Percentiles rank a stretch among this genome's conserved stretches.
Evolutionary conservation across 768 basidiomycete genomes (phyloP).

Genomic region (Pleurotus eryngii): DNA sequence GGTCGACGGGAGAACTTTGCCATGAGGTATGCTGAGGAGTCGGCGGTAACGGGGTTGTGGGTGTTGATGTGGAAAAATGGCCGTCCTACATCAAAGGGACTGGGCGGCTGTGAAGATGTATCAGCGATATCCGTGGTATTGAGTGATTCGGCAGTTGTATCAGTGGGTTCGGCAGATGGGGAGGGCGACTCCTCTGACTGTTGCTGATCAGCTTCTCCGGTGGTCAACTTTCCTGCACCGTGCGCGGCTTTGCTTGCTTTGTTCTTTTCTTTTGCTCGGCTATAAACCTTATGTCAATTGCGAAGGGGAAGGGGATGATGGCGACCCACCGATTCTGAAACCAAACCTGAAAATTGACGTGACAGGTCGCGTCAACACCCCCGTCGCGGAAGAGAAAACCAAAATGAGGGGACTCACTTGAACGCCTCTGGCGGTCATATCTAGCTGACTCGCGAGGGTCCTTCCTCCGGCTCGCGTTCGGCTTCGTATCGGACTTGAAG

Average conservation of each 20-base stretch:
- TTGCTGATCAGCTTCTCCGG: constrained; percentile 9
- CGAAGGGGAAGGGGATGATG: constrained; percentile 7
- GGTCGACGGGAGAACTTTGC: constrained; percentile 34
- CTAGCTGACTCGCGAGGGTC: constrained; percentile 76
- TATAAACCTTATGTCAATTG: constrained; percentile 22
- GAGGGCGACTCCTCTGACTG: constrained; percentile 11
- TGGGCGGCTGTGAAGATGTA: constrained; percentile 5
- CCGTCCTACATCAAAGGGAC: constrained; percentile 1
- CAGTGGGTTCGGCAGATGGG: constrained; percentile 14
- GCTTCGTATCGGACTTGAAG: constrained; percentile 88
- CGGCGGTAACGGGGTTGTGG: background rate
- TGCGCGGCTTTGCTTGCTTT: constrained; percentile 46
- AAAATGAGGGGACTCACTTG: constrained; percentile 57
- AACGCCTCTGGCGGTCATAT: constrained; percentile 92
- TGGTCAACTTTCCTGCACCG: constrained; percentile 29
- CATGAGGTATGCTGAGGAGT: constrained; percentile 24
- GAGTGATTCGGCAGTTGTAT: background rate
- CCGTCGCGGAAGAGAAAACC: background rate
- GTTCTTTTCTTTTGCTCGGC: constrained; percentile 83
- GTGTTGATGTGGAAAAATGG: constrained; percentile 6
- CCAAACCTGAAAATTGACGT: constrained; percentile 62
- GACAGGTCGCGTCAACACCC: constrained; percentile 7
- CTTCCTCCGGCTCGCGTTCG: constrained; percentile 78
- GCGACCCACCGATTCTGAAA: constrained; percentile 77
- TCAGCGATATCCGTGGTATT: background rate